A percentile compares a stretch with the other conserved stretches of the same genome.
Evolutionary conservation across 768 basidiomycete species (phyloP).

Genomic region (Trametes gibbosa): DNA sequence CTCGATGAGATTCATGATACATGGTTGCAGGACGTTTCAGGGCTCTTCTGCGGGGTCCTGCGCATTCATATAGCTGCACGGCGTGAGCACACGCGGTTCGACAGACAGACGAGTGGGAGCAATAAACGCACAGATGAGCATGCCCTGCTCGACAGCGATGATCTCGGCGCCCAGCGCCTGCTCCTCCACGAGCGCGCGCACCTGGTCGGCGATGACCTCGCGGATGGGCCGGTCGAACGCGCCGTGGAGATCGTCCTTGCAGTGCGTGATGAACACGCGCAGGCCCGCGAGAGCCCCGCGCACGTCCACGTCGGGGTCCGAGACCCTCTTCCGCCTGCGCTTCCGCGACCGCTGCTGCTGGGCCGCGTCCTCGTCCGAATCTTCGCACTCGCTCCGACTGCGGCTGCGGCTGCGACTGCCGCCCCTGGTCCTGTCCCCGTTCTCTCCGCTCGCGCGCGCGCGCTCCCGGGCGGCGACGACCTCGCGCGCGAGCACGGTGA

Average conservation of each 20-base stretch:
- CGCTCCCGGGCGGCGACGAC: slow-evolving; percentile 48
- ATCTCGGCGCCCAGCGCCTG: slow-evolving; percentile 71
- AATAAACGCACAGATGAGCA: slow-evolving; percentile 58
- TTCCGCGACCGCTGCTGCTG: slow-evolving; percentile 30
- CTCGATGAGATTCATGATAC: background rate
- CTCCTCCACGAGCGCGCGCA: slow-evolving; percentile 57
- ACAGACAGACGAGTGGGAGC: background rate
- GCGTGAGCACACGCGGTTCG: background rate
- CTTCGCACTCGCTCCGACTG: background rate
- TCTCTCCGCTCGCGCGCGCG: background rate
- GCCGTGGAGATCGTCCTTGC: slow-evolving; percentile 71
- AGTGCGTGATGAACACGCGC: slow-evolving; percentile 79
- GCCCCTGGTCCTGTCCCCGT: background rate
- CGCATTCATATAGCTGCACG: slow-evolving; percentile 2
- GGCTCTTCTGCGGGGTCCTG: background rate
- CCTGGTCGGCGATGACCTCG: slow-evolving; percentile 72
- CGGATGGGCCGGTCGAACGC: slow-evolving; percentile 49
- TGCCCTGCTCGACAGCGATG: slow-evolving; percentile 73
- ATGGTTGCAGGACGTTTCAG: background rate
- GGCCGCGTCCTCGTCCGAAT: background rate
- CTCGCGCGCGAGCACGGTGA: slow-evolving; percentile 65
- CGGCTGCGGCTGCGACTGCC: too few relatives aligned
- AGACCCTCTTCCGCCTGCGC: slow-evolving; percentile 36
- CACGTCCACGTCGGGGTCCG: slow-evolving; percentile 39
- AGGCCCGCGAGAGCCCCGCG: slow-evolving; percentile 55